These are phyloP conservation scores for Elaeagnus macrophylla DNA, from an alignment of 306 rosid species.

Conservation along the genomic window DNA sequence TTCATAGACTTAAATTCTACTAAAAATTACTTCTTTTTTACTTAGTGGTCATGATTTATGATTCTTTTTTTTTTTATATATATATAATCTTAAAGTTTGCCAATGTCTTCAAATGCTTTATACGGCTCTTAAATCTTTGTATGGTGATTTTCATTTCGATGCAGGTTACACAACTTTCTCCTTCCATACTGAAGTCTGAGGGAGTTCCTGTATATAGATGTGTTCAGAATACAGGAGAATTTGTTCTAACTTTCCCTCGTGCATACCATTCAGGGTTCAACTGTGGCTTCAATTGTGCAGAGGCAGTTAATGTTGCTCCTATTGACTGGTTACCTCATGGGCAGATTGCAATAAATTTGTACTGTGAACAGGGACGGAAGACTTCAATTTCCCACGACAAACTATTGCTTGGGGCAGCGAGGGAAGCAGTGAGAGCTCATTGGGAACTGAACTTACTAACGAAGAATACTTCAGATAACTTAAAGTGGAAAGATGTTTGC, in stretches of 20 bases:
- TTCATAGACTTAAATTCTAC: too few species aligned
- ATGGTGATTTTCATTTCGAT: conserved; percentile 16
- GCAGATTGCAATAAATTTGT: conserved; percentile 76
- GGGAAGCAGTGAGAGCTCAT: conserved; percentile 95
- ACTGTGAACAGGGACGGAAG: conserved; percentile 77
- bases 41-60: too few species aligned
- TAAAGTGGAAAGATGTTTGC: conserved; percentile 74
- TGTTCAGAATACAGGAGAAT: conserved; percentile 90
- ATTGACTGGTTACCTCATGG: conserved; percentile 99
- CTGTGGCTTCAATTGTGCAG: conserved; percentile 98
- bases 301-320: conserved; percentile 99
- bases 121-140: conserved; percentile 15
- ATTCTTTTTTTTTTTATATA: too few species aligned
- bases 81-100: too few species aligned
- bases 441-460: conserved; percentile 88
- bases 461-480: conserved; percentile 65
- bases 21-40: too few species aligned
- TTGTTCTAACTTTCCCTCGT: conserved; percentile 95
- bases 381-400: conserved; percentile 97
- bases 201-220: conserved; percentile 99
- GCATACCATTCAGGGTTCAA: conserved; percentile 98
- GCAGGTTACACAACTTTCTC: conserved; percentile 98
- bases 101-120: neutral
- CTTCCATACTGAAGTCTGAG: conserved; percentile 71
- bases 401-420: conserved; percentile 92